phyloP scores from a whole-genome alignment of 140 eudicot species.

The Anethum foeniculum region DNA sequence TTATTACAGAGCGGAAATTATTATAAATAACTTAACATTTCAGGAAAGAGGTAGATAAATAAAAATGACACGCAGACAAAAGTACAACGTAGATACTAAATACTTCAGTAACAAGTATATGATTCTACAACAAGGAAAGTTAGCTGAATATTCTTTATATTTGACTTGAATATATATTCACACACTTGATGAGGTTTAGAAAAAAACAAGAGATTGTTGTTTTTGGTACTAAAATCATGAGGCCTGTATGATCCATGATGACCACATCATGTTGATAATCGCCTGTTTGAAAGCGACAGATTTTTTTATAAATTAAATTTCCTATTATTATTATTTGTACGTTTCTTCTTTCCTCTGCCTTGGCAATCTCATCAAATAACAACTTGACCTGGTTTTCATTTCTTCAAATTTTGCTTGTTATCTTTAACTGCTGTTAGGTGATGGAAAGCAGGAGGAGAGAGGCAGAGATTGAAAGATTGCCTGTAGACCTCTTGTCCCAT shows the following conservation, averaged over 20 bases:
- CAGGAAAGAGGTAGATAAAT: neutral
- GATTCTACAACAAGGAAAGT: neutral
- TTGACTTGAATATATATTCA: neutral
- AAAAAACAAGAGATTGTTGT: neutral
- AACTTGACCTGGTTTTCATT: neutral
- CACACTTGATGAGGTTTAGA: neutral
- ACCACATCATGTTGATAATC: conserved; percentile 1
- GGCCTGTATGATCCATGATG: conserved; percentile 1
- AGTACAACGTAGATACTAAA: conserved; percentile 2
- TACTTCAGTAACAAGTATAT: neutral
- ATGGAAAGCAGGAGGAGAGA: conserved; percentile 22
- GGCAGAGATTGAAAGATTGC: conserved; percentile 71
- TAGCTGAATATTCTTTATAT: neutral
- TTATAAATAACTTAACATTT: neutral
- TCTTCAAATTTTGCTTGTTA: neutral
- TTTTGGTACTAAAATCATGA: neutral
- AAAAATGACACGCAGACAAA: neutral
- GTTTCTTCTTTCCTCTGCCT: neutral
- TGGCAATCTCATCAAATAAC: neutral
- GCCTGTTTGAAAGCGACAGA: neutral
- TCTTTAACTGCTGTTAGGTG: conserved; percentile 7
- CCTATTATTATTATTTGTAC: neutral
- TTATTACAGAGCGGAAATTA: too few relatives aligned
- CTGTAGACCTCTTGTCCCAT: conserved; percentile 76
- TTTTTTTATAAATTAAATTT: neutral